Evolutionary conservation across 768 basidiomycete genomes (phyloP).

Genomic region (Lactarius vividus): DNA sequence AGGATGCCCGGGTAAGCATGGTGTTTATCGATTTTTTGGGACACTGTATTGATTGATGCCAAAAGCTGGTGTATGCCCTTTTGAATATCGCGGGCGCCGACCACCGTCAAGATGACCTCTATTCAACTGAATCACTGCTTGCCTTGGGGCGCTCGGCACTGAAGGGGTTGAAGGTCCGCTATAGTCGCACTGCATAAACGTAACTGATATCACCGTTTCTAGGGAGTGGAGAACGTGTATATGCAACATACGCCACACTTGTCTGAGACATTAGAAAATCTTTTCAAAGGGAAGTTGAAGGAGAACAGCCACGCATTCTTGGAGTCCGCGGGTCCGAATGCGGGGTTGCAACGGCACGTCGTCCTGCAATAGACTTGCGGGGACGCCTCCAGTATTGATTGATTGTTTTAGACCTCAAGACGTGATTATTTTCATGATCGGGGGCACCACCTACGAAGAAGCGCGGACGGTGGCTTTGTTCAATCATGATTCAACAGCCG

Average conservation of each 20-base stretch:
- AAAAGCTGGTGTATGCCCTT: slow-evolving; percentile 87
- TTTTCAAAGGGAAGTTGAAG: slow-evolving; percentile 81
- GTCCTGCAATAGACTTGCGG: not conserved
- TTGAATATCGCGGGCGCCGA: slow-evolving; percentile 93
- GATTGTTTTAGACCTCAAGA: slow-evolving; percentile 74
- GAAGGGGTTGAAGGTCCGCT: slow-evolving; percentile 85
- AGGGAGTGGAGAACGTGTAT: slow-evolving; percentile 99
- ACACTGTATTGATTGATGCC: slow-evolving; percentile 6
- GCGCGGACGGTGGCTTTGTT: slow-evolving; percentile 79
- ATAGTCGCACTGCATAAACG: not conserved
- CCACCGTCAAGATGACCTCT: slow-evolving; percentile 95
- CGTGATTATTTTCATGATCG: slow-evolving; percentile 94
- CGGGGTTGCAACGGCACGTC: slow-evolving; percentile 66
- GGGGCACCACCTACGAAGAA: slow-evolving; percentile 96
- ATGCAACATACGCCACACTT: slow-evolving; percentile 96
- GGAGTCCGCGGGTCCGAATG: slow-evolving; percentile 64
- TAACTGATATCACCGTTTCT: slow-evolving; percentile 20
- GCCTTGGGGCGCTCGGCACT: slow-evolving; percentile 92
- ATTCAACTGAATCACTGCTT: slow-evolving; percentile 91
- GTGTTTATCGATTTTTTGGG: not conserved
- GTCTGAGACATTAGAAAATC: slow-evolving; percentile 84
- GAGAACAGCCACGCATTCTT: slow-evolving; percentile 92
- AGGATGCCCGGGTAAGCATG: slow-evolving; percentile 65
- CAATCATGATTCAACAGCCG: slow-evolving; percentile 74
- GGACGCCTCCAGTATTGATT: not conserved